Evolutionary conservation across 345 rosid species (phyloP), one percentile per base, ranked within the genome.

Genomic region (Excoecaria agallocha): DNA sequence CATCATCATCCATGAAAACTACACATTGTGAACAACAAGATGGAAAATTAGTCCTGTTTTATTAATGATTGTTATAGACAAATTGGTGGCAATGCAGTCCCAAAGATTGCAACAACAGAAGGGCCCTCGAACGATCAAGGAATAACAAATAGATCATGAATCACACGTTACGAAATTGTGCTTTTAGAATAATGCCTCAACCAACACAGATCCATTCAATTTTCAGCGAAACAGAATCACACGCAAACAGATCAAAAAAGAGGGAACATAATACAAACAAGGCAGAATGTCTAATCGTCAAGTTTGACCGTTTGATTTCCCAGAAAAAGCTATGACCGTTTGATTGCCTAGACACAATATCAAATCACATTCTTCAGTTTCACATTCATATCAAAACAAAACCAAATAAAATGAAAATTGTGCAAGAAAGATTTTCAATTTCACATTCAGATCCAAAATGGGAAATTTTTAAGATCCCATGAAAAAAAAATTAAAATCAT

Each of bases 1-100:
- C 89, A 77, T 89, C 94, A 5, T 85, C 88, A 60, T 90, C 98
- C 98, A 90, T 90, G 83, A 84, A 59, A 81, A 66, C 90, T 86
- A 70, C 77, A 83, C 20, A 60, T 71, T 57, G 65, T n/a, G 17
- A 76, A 66, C 74, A 71, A 61, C 71, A 43, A 35, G 58, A 68
- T 71, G 35, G 25, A 5, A 37, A 66, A 58, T 57, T 58, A 66
- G 52, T 8, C 5, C 59, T 13, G 12, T 10, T 75, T 46, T 6
- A 43, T 62, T 58, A 15, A 37, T 67, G 52, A 70, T 41, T 6
- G 12, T 17, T 9, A 48, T 7, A 12, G 7, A 16, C 54, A n/a
- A 50, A 35, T 15, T 39, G 71, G 56, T 58, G 9, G 25, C 49
- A 75, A 22, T 59, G 50, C n/a, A 50, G 63, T 62, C 74, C 69